Conservation (phyloP, 192 early-diverging fungal genomes). For the Diversispora eburnea region DNA sequence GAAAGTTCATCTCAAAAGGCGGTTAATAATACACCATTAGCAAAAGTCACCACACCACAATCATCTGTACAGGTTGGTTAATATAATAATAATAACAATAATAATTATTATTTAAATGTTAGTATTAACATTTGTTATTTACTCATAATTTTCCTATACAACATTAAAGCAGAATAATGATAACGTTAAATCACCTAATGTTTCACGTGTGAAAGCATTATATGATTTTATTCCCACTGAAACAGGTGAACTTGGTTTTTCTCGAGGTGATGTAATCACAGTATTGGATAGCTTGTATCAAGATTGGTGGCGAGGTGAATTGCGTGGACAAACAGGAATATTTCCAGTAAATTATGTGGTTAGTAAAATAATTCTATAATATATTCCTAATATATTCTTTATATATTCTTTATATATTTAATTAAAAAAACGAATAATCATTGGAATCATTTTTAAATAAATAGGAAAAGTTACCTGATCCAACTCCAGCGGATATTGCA, state of each 20-base stretch:
- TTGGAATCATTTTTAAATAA: background rate
- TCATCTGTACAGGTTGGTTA: background rate
- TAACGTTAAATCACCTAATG: background rate
- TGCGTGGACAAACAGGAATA: constrained; percentile 84
- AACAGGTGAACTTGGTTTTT: constrained; percentile 86
- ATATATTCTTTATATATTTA: background rate
- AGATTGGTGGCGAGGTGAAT: constrained; percentile 98
- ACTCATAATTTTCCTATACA: background rate
- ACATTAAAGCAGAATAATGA: background rate
- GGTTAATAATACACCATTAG: background rate
- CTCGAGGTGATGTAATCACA: constrained; percentile 80
- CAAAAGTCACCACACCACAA: background rate
- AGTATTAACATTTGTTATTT: constrained; percentile 5
- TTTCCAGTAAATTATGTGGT: constrained; percentile 98
- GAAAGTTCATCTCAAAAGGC: background rate
- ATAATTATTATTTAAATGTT: constrained; percentile 7
- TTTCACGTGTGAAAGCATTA: constrained; percentile 70
- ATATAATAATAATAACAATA: constrained; percentile 35
- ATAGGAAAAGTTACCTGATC: constrained; percentile 61
- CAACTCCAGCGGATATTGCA: constrained; percentile 48
- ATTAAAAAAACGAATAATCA: too few relatives aligned
- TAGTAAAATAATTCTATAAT: constrained; percentile 24
- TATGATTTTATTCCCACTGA: constrained; percentile 93
- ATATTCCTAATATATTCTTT: background rate
- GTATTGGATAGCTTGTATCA: constrained; percentile 93